phyloP scores from a whole-genome alignment of 2,329 filamentous ascomycete species.

The Pyricularia grisea region DNA sequence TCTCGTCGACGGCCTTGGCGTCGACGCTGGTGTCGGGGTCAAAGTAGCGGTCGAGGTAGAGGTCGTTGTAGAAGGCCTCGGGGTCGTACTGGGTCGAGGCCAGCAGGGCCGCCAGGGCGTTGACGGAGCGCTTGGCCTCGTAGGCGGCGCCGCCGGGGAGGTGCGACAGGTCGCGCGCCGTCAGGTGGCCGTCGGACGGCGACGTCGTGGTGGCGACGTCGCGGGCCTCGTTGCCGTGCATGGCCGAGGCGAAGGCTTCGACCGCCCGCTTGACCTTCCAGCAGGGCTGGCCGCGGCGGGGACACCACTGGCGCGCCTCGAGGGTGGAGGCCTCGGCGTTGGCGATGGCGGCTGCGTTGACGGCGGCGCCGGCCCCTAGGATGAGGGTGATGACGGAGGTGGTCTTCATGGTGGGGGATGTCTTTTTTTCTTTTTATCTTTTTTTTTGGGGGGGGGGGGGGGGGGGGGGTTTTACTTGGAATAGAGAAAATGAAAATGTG shows the following conservation, averaged over 20 bases:
- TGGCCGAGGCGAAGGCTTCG: slow-evolving; percentile 9
- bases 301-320: slow-evolving; percentile 8
- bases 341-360: slow-evolving; percentile 5
- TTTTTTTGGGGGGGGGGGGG: not conserved
- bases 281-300: slow-evolving; percentile 10
- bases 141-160: slow-evolving; percentile 9
- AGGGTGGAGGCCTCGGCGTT: not conserved
- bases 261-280: slow-evolving; percentile 12
- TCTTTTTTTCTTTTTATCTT: not conserved
- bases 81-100: slow-evolving; percentile 13
- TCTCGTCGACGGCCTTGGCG: not conserved
- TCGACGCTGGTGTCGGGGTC: slow-evolving; percentile 5
- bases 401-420: slow-evolving; percentile 11
- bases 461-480: not conserved
- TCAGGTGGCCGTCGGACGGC: slow-evolving; percentile 3
- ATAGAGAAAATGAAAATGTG: not conserved
- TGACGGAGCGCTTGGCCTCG: slow-evolving; percentile 12
- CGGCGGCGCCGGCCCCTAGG: slow-evolving; percentile 10
- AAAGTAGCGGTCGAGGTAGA: slow-evolving; percentile 12
- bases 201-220: not conserved
- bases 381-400: slow-evolving; percentile 6
- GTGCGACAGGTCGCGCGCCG: slow-evolving; percentile 10
- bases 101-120: slow-evolving; percentile 12
- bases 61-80: slow-evolving; percentile 11
- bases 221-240: not conserved